Evolutionary conservation across 1,139 yeast species (phyloP).

Genomic region (Debaryomyces sp.): DNA sequence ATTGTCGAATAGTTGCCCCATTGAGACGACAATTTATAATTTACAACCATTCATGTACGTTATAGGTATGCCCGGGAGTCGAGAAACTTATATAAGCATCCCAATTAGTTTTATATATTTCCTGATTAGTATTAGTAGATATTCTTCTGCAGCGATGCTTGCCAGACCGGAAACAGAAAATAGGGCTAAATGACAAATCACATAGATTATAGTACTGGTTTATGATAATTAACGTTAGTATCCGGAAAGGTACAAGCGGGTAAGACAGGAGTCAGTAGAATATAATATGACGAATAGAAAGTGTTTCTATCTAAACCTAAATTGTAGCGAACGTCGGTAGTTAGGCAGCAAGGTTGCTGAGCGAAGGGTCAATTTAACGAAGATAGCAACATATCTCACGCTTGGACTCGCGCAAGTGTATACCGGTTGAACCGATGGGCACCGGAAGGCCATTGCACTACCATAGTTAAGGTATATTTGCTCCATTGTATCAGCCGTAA

Average conservation of each 20-base stretch:
- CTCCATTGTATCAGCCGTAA: conserved; percentile 9
- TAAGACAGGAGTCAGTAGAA: not conserved
- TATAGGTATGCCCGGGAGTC: not conserved
- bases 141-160: conserved; percentile 1
- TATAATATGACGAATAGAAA: not conserved
- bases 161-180: not conserved
- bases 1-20: not conserved
- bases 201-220: not conserved
- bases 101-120: not conserved
- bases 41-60: not conserved
- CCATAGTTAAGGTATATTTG: conserved; percentile 6
- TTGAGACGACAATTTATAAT: not conserved
- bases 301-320: not conserved
- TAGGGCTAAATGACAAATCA: not conserved
- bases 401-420: not conserved
- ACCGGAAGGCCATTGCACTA: conserved; percentile 2
- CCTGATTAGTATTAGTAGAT: not conserved
- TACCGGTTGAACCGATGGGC: conserved; percentile 4
- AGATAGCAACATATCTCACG: conserved; percentile 5
- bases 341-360: conserved; percentile 1
- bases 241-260: not conserved
- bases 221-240: not conserved
- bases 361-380: not conserved
- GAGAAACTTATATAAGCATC: not conserved
- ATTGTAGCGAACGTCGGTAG: not conserved